phyloP scores from a whole-genome alignment of 768 basidiomycete species.

The Lentinula edodes region DNA sequence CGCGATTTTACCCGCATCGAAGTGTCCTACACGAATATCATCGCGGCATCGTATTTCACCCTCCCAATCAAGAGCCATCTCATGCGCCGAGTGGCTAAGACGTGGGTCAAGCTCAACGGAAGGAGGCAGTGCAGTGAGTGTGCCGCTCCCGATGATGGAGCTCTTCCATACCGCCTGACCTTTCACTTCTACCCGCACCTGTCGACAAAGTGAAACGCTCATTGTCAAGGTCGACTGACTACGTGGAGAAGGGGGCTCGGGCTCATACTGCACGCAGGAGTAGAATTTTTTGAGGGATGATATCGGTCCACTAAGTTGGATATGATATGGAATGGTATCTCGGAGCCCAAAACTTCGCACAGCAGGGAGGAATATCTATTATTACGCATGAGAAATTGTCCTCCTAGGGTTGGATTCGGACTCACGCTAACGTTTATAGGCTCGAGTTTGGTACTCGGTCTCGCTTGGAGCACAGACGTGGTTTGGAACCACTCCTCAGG shows the following conservation, averaged over 20 bases:
- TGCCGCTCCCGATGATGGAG: not conserved
- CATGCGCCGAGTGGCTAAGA: not conserved
- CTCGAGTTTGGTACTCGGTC: not conserved
- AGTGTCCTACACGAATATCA: constrained; percentile 1
- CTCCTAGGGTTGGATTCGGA: not conserved
- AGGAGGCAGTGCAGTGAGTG: not conserved
- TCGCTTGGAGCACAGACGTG: not conserved
- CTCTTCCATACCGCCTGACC: constrained; percentile 1
- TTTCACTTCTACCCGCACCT: constrained; percentile 4
- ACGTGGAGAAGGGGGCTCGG: not conserved
- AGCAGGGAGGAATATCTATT: constrained; percentile 3
- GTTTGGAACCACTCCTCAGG: constrained; percentile 7
- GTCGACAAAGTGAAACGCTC: not conserved
- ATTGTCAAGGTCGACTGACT: not conserved
- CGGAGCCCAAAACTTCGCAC: constrained; percentile 3
- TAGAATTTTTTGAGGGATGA: constrained; percentile 3
- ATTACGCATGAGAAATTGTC: not conserved
- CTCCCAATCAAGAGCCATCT: constrained; percentile 6
- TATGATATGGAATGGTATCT: constrained; percentile 4
- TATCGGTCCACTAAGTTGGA: constrained; percentile 3
- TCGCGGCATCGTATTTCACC: not conserved
- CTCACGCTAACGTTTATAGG: not conserved
- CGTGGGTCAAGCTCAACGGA: not conserved
- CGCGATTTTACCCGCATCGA: constrained; percentile 3
- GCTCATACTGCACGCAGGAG: not conserved